phyloP scores from a whole-genome alignment of 1,284 basidiomycete species.

The Apiotrichum akiyoshidainum region DNA sequence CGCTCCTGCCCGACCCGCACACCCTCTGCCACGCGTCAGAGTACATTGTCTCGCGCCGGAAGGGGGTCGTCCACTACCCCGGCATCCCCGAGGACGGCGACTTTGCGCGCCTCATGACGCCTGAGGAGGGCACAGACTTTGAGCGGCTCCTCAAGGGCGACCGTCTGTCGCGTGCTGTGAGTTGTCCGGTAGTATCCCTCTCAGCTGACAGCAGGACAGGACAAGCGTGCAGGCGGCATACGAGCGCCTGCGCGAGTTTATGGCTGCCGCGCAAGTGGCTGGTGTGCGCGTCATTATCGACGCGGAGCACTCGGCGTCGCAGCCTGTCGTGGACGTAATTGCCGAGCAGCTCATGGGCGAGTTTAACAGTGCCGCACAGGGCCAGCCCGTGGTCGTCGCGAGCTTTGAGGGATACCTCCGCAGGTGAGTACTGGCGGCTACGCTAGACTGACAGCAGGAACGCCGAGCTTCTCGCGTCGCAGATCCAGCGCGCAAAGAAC shows the following conservation, averaged over 20 bases:
- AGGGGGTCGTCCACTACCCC: neutral
- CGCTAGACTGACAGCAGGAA: neutral
- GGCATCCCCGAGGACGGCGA: slow-evolving; percentile 7
- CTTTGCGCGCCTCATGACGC: neutral
- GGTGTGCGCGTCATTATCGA: slow-evolving; percentile 10
- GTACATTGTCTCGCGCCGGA: neutral
- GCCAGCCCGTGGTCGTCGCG: slow-evolving; percentile 1
- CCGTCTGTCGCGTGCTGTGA: neutral
- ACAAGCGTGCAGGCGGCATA: neutral
- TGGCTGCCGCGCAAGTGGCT: neutral
- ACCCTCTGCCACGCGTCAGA: neutral
- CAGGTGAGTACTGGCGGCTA: neutral
- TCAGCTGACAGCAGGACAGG: neutral
- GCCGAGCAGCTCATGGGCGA: slow-evolving; percentile 12
- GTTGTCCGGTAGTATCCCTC: neutral
- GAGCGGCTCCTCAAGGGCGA: neutral
- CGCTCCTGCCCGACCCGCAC: neutral
- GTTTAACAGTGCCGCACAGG: neutral
- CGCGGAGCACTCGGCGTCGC: slow-evolving; percentile 9
- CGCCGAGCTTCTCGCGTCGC: neutral
- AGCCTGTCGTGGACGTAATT: slow-evolving; percentile 7
- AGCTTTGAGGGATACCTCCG: slow-evolving; percentile 4
- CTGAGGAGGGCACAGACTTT: neutral
- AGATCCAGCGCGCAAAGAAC: slow-evolving; percentile 3
- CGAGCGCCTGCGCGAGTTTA: neutral